Base-by-base conservation (phyloP, 495 filamentous ascomycete genomes). In the Articulospora tetracladia region DNA sequence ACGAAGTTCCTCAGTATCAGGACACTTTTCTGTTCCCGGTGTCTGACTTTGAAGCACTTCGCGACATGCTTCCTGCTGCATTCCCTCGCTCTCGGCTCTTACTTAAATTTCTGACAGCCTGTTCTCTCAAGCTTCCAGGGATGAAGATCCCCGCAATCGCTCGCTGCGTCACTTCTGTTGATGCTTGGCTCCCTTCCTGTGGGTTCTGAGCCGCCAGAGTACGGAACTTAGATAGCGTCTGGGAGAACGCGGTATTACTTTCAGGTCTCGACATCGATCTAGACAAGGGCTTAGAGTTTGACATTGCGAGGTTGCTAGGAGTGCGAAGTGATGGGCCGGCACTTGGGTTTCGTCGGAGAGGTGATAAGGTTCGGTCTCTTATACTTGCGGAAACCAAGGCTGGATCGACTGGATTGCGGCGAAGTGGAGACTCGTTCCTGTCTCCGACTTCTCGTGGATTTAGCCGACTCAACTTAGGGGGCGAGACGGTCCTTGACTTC, bases 41-140 rank as follows among this genome's bases (percentile, higher is more conserved):
- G 3, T 15, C 39, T 17, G 39, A 12, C 39, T 19, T 15, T 17
- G 8, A 15, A 7, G n/a, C 17, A 3, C 15, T 44, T 17, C 39
- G 17, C 17, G 11, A 44, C 17, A 15, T 44, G 11, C 47, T 26
- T 4, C 25, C 47, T n/a, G 4, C 25, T 24, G n/a, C 39, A 8
- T 23, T 1, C 1, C 24, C 54, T 15, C 44, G 30, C 1, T 50
- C 25, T 24, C 55, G 55, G 52, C 56, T 59, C 30, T n/a, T 59
- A 27, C 52, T 61, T 20, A 55, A 55, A 50, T 49, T 55, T 39
- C 58, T 55, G 1, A 60, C 57, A 30, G 58, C 58, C 51, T 55
- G 51, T 25, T 61, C 58, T 28, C 58, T 61, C 58, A 61, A 55
- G 39, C 58, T 61, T 17, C 58, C 58, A 2, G 58, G 52, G 11